Percentiles rank a stretch among this genome's conserved stretches.
phyloP scores from a whole-genome alignment of 1,284 basidiomycete species.

The Heterobasidion annosum region DNA sequence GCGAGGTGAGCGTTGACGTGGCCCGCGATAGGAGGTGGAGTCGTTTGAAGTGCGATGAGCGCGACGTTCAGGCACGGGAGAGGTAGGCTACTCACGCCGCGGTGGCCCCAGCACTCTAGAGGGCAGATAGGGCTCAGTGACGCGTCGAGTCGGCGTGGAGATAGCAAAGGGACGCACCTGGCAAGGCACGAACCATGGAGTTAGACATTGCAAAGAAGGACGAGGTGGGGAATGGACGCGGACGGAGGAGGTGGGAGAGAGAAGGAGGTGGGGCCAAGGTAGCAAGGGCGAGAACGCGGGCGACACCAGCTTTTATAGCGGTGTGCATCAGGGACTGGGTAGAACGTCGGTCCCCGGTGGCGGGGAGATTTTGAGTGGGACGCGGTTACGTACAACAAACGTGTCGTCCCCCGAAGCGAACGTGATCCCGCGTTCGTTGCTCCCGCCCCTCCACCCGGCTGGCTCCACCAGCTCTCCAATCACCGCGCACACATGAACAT shows the following conservation, averaged over 20 bases:
- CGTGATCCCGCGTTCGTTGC: neutral
- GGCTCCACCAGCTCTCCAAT: neutral
- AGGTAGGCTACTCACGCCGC: slow-evolving; percentile 58
- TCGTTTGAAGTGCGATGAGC: neutral
- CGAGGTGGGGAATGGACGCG: neutral
- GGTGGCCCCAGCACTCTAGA: slow-evolving; percentile 86
- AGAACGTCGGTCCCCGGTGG: neutral
- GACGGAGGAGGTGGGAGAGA: neutral
- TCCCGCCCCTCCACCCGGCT: neutral
- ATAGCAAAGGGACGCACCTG: slow-evolving; percentile 1
- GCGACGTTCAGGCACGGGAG: neutral
- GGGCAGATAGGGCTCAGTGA: slow-evolving; percentile 10
- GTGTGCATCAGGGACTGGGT: neutral
- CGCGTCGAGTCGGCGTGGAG: neutral
- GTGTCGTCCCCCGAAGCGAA: neutral
- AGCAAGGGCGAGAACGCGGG: neutral
- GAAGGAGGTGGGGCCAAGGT: neutral
- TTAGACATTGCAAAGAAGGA: slow-evolving; percentile 1
- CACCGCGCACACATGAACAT: neutral
- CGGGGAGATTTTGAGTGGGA: neutral
- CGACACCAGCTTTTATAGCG: neutral
- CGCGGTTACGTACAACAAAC: neutral
- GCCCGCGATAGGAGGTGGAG: slow-evolving; percentile 1
- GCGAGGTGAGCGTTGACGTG: slow-evolving; percentile 5
- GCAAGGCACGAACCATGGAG: neutral